These are phyloP conservation scores for Colletotrichum brevisporum DNA, from an alignment of 2,329 filamentous ascomycete genomes.

Conservation along the genomic window DNA sequence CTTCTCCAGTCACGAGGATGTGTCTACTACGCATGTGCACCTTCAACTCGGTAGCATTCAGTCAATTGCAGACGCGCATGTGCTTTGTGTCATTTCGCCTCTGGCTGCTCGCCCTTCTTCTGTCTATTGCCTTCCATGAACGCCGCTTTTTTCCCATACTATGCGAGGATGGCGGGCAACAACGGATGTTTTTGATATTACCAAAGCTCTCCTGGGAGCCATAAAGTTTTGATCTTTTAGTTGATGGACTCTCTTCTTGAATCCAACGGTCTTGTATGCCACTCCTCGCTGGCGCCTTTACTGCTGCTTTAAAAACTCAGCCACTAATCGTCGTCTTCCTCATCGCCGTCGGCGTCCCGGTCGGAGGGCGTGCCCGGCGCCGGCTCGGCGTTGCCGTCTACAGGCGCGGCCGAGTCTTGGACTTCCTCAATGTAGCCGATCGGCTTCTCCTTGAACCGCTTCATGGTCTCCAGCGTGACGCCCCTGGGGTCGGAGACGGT, in stretches of 20 bases:
- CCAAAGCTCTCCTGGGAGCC: background rate
- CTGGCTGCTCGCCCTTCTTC: background rate
- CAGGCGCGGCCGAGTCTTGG: constrained; percentile 45
- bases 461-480: constrained; percentile 65
- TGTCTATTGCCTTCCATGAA: constrained; percentile 1
- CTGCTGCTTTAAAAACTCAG: background rate
- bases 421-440: constrained; percentile 61
- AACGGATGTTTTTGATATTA: background rate
- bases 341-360: constrained; percentile 58
- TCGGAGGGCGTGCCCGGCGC: constrained; percentile 44
- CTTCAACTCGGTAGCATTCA: no score
- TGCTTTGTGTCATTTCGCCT: no score
- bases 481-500: constrained; percentile 69
- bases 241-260: background rate
- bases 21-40: background rate
- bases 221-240: background rate
- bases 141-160: background rate
- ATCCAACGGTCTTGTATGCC: background rate
- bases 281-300: background rate
- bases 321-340: constrained; percentile 52
- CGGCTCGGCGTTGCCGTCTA: constrained; percentile 26
- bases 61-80: no score
- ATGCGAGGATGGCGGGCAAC: background rate
- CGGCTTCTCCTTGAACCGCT: constrained; percentile 66
- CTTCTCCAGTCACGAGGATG: background rate